Evolutionary conservation across 371 early-diverging fungal genomes (phyloP).

Genomic region (Haplosporangium sp.): DNA sequence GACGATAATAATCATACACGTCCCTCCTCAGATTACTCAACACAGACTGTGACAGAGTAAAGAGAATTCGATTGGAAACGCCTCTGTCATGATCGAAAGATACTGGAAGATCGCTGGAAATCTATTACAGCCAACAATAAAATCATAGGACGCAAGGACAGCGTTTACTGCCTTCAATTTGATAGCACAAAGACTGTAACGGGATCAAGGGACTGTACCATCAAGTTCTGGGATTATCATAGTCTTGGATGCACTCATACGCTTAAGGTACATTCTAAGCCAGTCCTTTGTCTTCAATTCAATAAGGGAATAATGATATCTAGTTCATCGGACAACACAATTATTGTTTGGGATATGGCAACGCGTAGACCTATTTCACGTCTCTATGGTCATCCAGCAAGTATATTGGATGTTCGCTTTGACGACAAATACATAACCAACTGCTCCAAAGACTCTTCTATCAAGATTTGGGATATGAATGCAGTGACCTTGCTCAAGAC

Average conservation of each 20-base stretch:
- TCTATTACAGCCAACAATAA: slow-evolving; percentile 56
- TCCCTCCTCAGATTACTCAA: neutral
- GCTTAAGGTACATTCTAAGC: slow-evolving; percentile 86
- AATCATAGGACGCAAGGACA: slow-evolving; percentile 87
- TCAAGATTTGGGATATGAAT: slow-evolving; percentile 85
- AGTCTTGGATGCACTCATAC: slow-evolving; percentile 77
- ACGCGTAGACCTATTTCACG: slow-evolving; percentile 58
- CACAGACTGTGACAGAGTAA: neutral
- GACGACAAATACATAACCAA: slow-evolving; percentile 81
- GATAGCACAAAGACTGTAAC: slow-evolving; percentile 85
- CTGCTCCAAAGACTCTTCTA: slow-evolving; percentile 93
- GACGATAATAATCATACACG: neutral
- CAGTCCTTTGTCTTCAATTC: slow-evolving; percentile 92
- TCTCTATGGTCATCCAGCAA: slow-evolving; percentile 78
- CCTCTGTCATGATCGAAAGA: slow-evolving; percentile 64
- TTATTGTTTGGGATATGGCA: slow-evolving; percentile 88
- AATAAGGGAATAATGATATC: slow-evolving; percentile 84
- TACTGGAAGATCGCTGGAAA: slow-evolving; percentile 66
- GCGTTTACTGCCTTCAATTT: slow-evolving; percentile 95
- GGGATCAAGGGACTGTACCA: slow-evolving; percentile 93
- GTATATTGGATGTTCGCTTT: slow-evolving; percentile 87
- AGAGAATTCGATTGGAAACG: slow-evolving; percentile 61
- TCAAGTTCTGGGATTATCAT: slow-evolving; percentile 81
- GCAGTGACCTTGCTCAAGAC: slow-evolving; percentile 69
- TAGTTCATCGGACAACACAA: slow-evolving; percentile 91